These are phyloP conservation scores for Phytophthora pisi DNA, from an alignment of 352 stramenopile genomes.

Conservation along the genomic window DNA sequence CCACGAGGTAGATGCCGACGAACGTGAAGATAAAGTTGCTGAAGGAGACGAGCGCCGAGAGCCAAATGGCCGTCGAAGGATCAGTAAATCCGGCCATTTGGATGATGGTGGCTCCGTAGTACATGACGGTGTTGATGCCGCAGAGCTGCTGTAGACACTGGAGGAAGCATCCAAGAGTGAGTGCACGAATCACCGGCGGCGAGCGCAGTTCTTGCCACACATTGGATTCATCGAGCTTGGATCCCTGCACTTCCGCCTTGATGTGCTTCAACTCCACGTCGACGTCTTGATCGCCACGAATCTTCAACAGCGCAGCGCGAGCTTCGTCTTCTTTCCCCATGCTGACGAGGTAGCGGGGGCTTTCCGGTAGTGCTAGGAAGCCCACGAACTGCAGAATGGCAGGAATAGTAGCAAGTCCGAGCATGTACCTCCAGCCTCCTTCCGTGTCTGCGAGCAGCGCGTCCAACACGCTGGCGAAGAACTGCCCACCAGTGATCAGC, in stretches of 20 bases:
- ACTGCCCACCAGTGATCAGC: slow-evolving; percentile 75
- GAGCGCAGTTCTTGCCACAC: slow-evolving; percentile 43
- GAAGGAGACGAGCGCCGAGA: slow-evolving; percentile 57
- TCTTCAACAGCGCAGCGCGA: slow-evolving; percentile 47
- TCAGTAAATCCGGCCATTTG: slow-evolving; percentile 75
- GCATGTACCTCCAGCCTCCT: slow-evolving; percentile 83
- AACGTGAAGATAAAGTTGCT: slow-evolving; percentile 29
- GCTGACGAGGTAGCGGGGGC: slow-evolving; percentile 62
- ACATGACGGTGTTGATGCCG: slow-evolving; percentile 87
- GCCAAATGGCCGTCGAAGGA: slow-evolving; percentile 67
- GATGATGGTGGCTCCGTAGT: slow-evolving; percentile 79
- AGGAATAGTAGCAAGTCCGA: slow-evolving; percentile 71
- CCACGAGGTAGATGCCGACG: slow-evolving; percentile 22
- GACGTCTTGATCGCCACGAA: slow-evolving; percentile 61
- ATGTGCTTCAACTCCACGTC: slow-evolving; percentile 64
- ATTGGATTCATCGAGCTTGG: slow-evolving; percentile 29
- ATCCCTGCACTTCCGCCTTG: slow-evolving; percentile 49
- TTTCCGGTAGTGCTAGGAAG: slow-evolving; percentile 73
- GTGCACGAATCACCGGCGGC: slow-evolving; percentile 37
- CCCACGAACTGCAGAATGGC: slow-evolving; percentile 69
- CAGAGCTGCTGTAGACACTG: slow-evolving; percentile 64
- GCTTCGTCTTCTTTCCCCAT: slow-evolving; percentile 51
- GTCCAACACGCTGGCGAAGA: slow-evolving; percentile 75
- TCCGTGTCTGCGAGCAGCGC: slow-evolving; percentile 55
- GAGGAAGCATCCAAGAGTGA: slow-evolving; percentile 53